Evolutionary conservation across 2,329 filamentous ascomycete genomes (phyloP).

Genomic region (Didymella sp.): DNA sequence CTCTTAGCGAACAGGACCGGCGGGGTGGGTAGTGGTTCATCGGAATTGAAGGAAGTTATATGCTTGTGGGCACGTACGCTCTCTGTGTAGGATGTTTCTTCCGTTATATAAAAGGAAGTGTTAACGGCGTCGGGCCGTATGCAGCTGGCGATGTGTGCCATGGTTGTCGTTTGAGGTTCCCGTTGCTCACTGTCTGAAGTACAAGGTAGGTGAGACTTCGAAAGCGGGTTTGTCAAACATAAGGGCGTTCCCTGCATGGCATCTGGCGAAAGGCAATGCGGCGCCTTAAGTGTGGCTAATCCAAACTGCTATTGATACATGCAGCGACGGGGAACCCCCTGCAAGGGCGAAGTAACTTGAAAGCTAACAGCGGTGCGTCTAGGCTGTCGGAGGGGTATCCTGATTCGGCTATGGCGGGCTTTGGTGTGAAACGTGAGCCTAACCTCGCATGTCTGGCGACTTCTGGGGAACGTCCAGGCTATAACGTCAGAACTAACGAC

Average conservation of each 20-base stretch:
- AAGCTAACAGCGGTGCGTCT: constrained; percentile 42
- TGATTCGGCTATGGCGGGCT: constrained; percentile 41
- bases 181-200: constrained; percentile 45
- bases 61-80: constrained; percentile 40
- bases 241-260: constrained; percentile 49
- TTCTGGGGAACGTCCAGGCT: constrained; percentile 45
- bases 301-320: constrained; percentile 48
- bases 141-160: constrained; percentile 55
- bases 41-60: constrained; percentile 21
- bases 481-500: constrained; percentile 33
- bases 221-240: constrained; percentile 52
- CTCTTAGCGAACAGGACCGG: constrained; percentile 46
- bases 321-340: constrained; percentile 43
- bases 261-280: constrained; percentile 42
- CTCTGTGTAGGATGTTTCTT: constrained; percentile 44
- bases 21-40: constrained; percentile 46
- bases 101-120: constrained; percentile 49
- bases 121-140: constrained; percentile 46
- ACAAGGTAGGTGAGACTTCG: constrained; percentile 52
- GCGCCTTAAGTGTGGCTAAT: constrained; percentile 49
- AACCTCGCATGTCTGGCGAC: constrained; percentile 49
- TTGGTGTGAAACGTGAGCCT: constrained; percentile 49
- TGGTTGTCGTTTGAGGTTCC: constrained; percentile 47
- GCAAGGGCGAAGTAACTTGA: constrained; percentile 40
- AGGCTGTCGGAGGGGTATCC: constrained; percentile 47